Percentiles rank a stretch among this genome's conserved stretches.
These are phyloP conservation scores for Cercospora sp. DNA, from an alignment of 2,329 filamentous ascomycete species.

Conservation along the genomic window DNA sequence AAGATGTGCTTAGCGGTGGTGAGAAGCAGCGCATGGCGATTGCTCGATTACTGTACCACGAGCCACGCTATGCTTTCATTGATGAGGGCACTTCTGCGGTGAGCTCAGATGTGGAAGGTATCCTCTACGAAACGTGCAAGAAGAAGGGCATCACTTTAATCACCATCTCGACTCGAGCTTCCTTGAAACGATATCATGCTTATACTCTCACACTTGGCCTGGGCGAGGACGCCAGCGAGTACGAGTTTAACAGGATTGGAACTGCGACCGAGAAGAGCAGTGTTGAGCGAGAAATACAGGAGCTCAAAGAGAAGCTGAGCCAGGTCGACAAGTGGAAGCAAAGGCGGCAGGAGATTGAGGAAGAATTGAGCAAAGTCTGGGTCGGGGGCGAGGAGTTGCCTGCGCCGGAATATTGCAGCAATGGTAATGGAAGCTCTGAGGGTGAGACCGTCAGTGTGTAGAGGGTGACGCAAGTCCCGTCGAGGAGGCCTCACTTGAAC, in stretches of 20 bases:
- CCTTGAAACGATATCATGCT: slow-evolving; percentile 92
- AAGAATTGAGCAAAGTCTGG: slow-evolving; percentile 69
- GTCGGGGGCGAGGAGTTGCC: slow-evolving; percentile 45
- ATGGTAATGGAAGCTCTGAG: slow-evolving; percentile 17
- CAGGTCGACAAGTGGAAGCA: slow-evolving; percentile 83
- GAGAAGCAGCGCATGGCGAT: slow-evolving; percentile 97
- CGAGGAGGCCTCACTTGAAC: not conserved
- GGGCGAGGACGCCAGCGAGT: slow-evolving; percentile 78
- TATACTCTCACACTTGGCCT: slow-evolving; percentile 84
- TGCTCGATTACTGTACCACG: slow-evolving; percentile 87
- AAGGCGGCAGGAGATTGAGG: slow-evolving; percentile 76
- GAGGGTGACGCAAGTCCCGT: not conserved
- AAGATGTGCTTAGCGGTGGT: slow-evolving; percentile 93
- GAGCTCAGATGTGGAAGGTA: slow-evolving; percentile 87
- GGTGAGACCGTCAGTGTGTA: slow-evolving; percentile 20
- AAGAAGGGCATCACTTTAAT: slow-evolving; percentile 87
- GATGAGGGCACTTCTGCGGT: slow-evolving; percentile 96
- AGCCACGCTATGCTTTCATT: slow-evolving; percentile 89
- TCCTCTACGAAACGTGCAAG: slow-evolving; percentile 91
- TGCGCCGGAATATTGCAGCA: slow-evolving; percentile 22
- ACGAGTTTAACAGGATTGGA: slow-evolving; percentile 91
- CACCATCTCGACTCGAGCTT: slow-evolving; percentile 91
- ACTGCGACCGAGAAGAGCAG: slow-evolving; percentile 90
- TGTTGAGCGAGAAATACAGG: slow-evolving; percentile 85
- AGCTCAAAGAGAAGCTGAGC: slow-evolving; percentile 74